Conservation (phyloP, 768 basidiomycete genomes). For the Pulveroboletus sp. region DNA sequence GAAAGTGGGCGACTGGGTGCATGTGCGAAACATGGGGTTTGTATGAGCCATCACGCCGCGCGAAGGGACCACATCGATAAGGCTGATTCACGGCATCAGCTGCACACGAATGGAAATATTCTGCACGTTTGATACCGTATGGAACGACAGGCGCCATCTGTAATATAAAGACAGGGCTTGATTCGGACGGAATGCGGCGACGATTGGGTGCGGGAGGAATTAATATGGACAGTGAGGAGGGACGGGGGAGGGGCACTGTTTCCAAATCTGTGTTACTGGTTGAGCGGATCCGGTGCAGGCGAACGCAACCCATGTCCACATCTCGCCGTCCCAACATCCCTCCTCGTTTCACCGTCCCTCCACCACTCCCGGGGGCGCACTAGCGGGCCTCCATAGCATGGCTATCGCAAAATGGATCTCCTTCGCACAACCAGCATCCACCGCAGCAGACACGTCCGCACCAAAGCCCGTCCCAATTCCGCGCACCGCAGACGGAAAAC, state of each 20-base stretch:
- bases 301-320: slow-evolving; percentile 10
- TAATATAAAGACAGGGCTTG: too few species aligned
- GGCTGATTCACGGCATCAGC: background rate
- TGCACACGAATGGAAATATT: background rate
- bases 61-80: background rate
- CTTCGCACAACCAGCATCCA: slow-evolving; percentile 30
- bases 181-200: too few species aligned
- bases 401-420: slow-evolving; percentile 39
- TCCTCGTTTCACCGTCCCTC: background rate
- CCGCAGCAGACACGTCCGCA: slow-evolving; percentile 22
- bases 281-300: slow-evolving; percentile 13
- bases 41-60: slow-evolving; percentile 14
- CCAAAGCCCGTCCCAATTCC: slow-evolving; percentile 37
- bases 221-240: too few species aligned
- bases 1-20: slow-evolving; percentile 58
- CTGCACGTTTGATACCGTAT: too few species aligned
- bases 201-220: too few species aligned
- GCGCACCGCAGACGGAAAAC: slow-evolving; percentile 68
- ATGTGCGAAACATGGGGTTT: slow-evolving; percentile 41
- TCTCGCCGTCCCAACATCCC: background rate
- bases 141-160: too few species aligned
- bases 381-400: slow-evolving; percentile 15
- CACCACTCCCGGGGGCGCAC: background rate
- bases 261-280: slow-evolving; percentile 9
- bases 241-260: slow-evolving; percentile 1